Evolutionary conservation across 805 yeast species (phyloP).

Genomic region (Clavispora vitiphila): DNA sequence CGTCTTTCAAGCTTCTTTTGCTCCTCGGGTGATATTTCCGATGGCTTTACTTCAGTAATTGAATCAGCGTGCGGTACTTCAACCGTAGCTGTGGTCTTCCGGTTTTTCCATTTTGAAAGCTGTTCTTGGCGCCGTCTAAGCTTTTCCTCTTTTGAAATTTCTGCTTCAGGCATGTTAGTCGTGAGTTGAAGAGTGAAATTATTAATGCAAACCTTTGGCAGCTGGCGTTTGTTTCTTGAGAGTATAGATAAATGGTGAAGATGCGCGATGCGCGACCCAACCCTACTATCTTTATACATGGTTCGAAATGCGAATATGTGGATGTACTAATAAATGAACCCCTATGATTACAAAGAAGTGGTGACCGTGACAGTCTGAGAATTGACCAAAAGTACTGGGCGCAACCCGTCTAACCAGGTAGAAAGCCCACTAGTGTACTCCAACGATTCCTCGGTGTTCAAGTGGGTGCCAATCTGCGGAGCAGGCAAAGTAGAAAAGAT

Average conservation of each 20-base stretch:
- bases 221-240: not conserved
- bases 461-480: constrained; percentile 79
- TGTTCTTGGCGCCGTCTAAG: constrained; percentile 44
- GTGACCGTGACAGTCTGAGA: constrained; percentile 96
- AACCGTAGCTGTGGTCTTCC: constrained; percentile 34
- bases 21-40: constrained; percentile 2
- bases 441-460: constrained; percentile 58
- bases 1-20: constrained; percentile 10
- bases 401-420: constrained; percentile 75
- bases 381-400: constrained; percentile 78
- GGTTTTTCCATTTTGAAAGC: constrained; percentile 56
- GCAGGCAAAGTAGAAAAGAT: constrained; percentile 88
- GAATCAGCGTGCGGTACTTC: constrained; percentile 2
- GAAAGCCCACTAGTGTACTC: constrained; percentile 75
- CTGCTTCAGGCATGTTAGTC: constrained; percentile 16
- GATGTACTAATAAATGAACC: too few species aligned
- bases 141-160: constrained; percentile 26
- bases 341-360: constrained; percentile 60
- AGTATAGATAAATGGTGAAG: not conserved
- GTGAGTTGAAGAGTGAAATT: not conserved
- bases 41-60: not conserved
- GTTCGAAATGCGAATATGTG: too few species aligned
- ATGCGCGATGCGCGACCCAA: not conserved
- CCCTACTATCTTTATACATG: too few species aligned
- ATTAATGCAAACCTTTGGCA: not conserved